Evolutionary conservation across 495 filamentous ascomycete species (phyloP).

Genomic region (Pyrenopolyporus hunteri): DNA sequence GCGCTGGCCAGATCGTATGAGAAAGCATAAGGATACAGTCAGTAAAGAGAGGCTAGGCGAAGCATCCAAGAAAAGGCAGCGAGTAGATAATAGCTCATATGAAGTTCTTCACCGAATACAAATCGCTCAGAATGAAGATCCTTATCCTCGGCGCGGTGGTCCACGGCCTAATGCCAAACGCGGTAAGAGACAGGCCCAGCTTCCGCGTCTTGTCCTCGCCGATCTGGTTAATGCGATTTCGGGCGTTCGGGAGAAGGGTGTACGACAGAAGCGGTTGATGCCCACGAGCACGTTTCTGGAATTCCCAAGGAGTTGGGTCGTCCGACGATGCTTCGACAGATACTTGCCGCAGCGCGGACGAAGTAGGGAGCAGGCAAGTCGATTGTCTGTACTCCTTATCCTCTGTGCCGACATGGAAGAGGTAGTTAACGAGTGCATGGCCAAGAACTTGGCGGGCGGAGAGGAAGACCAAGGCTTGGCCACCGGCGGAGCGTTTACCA

Average conservation of each 20-base stretch:
- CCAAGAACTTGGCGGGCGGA: constrained; percentile 48
- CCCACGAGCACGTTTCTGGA: neutral
- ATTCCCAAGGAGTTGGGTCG: neutral
- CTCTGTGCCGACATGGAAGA: constrained; percentile 29
- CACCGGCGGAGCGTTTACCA: constrained; percentile 32
- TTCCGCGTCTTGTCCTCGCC: constrained; percentile 6
- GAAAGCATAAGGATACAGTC: neutral
- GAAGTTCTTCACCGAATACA: constrained; percentile 25
- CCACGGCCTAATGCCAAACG: constrained; percentile 9
- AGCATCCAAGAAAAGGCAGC: neutral
- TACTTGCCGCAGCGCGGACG: constrained; percentile 1
- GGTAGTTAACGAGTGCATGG: constrained; percentile 23
- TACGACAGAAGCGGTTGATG: constrained; percentile 8
- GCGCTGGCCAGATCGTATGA: neutral
- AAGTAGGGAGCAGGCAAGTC: constrained; percentile 14
- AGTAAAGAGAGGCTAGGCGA: neutral
- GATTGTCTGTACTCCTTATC: constrained; percentile 8
- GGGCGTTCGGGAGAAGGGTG: constrained; percentile 7
- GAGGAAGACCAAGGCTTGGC: constrained; percentile 47
- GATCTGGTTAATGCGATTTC: neutral
- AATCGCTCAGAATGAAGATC: neutral
- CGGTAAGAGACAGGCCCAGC: constrained; percentile 12
- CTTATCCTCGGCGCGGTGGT: constrained; percentile 5
- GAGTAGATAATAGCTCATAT: neutral
- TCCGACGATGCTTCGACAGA: neutral